Base-by-base conservation (phyloP, 2,329 filamentous ascomycete species). In the Aspergillus pseudoglaucus region DNA sequence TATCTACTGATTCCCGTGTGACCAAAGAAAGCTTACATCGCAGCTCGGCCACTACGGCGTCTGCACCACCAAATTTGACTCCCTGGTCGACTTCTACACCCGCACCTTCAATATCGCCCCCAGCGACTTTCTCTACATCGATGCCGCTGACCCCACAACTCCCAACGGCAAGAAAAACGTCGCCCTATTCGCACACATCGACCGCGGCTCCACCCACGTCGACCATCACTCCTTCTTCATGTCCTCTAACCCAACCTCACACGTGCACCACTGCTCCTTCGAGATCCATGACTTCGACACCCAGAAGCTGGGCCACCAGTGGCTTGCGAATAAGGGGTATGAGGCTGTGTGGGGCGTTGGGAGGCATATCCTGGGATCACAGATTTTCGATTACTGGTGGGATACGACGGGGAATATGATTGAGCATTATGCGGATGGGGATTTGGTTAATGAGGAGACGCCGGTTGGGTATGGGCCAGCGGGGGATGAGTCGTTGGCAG, bases 221-320 rank as follows among this genome's bases (percentile, higher is more conserved):
- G 77, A 80, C 55, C 78, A 80, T 52, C 78, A 80, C 51, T 69
- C 66, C 4, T 75, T 80, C 47, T 80, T 80, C 65, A 65, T 80
- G 53, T 60, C 51, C 15, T 53, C 56, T 0, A 59, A 59, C n/a
- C 42, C 51, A 0, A 57, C 53, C 25, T 52, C 59, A 0, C 74
- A 77, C 51, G 73, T 78, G 0, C 75, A 78, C 45, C 76, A 79
- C 55, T 69, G 67, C 33, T 67, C 62, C 0, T 79, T 76, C 44
- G 76, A 79, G 47, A 74, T 77, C 0, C 71, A 77, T 41, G 74
- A 79, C 50, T 76, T 75, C 44, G 76, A 79, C 48, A 73, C 71
- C 1, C 76, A 80, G 64, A 60, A 68, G 3, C 56, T 79, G 1
- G 77, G 77, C 0, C 77, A 80, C 53, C 69, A 77, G 45, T 78